Evolutionary conservation across 139 green algal species (phyloP).

Genomic region (Auxenochlorella protothecoides): DNA sequence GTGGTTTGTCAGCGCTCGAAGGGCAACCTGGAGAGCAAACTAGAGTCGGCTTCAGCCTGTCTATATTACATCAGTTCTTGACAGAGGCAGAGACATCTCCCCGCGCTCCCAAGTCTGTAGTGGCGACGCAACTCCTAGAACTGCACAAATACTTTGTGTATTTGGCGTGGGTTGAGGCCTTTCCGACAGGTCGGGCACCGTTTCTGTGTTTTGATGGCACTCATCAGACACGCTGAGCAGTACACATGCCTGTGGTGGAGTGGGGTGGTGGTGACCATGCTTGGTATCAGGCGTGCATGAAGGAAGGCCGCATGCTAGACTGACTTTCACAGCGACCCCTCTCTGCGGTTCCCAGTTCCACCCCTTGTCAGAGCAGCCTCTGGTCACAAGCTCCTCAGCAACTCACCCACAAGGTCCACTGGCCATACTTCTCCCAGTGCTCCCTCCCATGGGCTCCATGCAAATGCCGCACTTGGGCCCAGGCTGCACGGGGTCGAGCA

Average conservation of each 20-base stretch:
- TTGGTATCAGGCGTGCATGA: no score
- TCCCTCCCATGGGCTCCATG: constrained; percentile 30
- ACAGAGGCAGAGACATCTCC: no score
- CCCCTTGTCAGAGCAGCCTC: no score
- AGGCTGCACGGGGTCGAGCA: constrained; percentile 1
- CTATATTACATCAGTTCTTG: no score
- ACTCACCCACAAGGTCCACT: constrained; percentile 30
- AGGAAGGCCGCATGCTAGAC: no score
- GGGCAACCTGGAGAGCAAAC: no score
- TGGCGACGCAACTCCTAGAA: background rate
- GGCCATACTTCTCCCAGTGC: constrained; percentile 12
- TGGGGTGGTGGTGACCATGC: no score
- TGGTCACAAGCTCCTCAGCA: background rate
- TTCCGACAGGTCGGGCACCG: constrained; percentile 52
- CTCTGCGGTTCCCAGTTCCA: no score
- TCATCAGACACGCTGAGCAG: constrained; percentile 34
- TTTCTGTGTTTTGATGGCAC: constrained; percentile 33
- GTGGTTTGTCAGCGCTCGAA: no score
- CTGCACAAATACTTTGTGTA: constrained; percentile 29
- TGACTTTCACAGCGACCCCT: no score
- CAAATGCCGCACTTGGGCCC: constrained; percentile 38
- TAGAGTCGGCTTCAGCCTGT: no score
- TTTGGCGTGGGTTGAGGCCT: constrained; percentile 14
- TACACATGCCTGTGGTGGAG: constrained; percentile 37
- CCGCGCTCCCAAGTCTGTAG: no score